Conservation (phyloP, 179 eudicot species). For the Drosera spatulata region DNA sequence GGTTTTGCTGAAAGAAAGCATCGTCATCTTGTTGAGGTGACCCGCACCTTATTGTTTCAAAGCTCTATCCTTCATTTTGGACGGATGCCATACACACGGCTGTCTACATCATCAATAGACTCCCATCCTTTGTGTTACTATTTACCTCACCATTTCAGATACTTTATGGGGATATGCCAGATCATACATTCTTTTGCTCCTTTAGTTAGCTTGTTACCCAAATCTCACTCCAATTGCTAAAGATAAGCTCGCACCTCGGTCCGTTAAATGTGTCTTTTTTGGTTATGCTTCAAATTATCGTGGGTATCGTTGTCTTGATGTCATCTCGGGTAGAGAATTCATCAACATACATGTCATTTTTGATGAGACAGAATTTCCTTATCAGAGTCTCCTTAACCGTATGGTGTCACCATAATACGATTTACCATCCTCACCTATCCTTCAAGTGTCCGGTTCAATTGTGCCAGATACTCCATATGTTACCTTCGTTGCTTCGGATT, state of each 20-base stretch:
- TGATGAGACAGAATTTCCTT: constrained; percentile 11
- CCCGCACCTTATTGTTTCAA: constrained; percentile 4
- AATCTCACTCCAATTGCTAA: constrained; percentile 2
- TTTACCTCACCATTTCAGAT: constrained; percentile 1
- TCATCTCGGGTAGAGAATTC: not conserved
- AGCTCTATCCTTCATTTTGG: constrained; percentile 6
- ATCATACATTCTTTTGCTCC: constrained; percentile 1
- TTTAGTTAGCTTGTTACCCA: constrained; percentile 10
- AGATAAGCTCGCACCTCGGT: constrained; percentile 3
- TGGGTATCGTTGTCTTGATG: constrained; percentile 11
- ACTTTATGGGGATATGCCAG: constrained; percentile 2
- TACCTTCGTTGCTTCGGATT: too few species aligned
- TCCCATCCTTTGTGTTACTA: not conserved
- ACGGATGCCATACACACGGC: constrained; percentile 6
- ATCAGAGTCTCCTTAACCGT: too few species aligned
- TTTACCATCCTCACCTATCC: too few species aligned
- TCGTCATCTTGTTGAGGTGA: constrained; percentile 5
- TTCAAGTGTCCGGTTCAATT: too few species aligned
- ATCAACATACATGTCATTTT: constrained; percentile 9
- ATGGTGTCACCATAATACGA: too few species aligned
- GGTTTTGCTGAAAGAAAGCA: constrained; percentile 9
- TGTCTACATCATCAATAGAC: constrained; percentile 9
- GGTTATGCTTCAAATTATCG: constrained; percentile 6
- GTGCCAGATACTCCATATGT: too few species aligned
- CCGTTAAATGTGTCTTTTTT: constrained; percentile 11